Conservation (phyloP, 2,329 filamentous ascomycete genomes). For the Colletotrichum horii region DNA sequence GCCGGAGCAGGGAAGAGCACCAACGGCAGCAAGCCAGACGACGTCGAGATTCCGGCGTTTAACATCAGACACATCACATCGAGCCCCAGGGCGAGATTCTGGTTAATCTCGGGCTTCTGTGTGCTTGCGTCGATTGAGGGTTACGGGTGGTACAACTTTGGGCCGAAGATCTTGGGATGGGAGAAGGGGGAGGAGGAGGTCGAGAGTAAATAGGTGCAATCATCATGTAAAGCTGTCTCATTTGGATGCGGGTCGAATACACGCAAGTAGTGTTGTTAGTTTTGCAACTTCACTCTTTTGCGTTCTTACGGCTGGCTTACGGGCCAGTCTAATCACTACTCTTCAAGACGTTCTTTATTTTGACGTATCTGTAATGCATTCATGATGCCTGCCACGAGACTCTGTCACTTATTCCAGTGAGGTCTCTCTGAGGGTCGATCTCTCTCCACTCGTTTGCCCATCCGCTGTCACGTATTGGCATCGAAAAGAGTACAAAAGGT, state of each 20-base stretch:
- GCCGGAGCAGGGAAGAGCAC: background rate
- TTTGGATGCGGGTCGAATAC: background rate
- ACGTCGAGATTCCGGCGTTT: conserved; percentile 24
- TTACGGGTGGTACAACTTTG: conserved; percentile 25
- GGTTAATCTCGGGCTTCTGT: conserved; percentile 16
- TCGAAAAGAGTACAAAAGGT: background rate
- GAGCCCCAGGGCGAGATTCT: conserved; percentile 24
- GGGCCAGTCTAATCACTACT: background rate
- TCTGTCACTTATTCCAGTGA: background rate
- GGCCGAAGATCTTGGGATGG: conserved; percentile 25
- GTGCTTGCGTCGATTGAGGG: conserved; percentile 22
- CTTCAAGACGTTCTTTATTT: background rate
- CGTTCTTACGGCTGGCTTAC: background rate
- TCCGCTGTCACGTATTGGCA: background rate
- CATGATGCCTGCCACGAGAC: background rate
- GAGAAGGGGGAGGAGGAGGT: background rate
- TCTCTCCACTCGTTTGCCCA: background rate
- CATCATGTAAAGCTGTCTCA: background rate
- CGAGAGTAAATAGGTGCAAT: background rate
- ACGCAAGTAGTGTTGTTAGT: background rate
- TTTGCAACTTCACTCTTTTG: background rate
- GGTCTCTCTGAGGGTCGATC: too few species aligned
- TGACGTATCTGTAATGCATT: background rate
- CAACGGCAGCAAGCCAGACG: background rate
- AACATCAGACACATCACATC: conserved; percentile 23